These are phyloP conservation scores for Yarrowia bubula DNA, from an alignment of 805 yeast species.

Conservation along the genomic window DNA sequence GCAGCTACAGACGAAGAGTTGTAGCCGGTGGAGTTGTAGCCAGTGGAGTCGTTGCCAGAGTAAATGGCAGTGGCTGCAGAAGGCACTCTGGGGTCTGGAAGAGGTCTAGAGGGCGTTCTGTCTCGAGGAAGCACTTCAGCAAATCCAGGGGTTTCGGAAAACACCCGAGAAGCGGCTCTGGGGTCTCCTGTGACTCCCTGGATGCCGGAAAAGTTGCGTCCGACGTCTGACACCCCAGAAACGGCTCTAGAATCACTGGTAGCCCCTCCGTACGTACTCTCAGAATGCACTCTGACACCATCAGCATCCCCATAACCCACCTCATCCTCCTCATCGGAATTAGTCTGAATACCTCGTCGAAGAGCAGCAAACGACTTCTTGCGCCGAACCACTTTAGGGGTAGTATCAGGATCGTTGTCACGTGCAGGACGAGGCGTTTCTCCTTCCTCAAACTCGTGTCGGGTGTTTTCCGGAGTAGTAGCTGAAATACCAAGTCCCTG, in stretches of 20 bases:
- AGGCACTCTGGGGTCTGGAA: neutral
- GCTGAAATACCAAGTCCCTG: conserved; percentile 1
- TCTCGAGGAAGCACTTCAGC: neutral
- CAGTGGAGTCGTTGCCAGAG: neutral
- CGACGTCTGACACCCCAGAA: neutral
- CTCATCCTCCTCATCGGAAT: conserved; percentile 29
- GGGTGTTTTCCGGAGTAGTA: neutral
- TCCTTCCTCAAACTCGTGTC: neutral
- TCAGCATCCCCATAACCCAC: neutral
- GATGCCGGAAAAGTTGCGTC: neutral
- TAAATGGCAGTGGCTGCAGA: neutral
- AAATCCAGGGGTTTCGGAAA: neutral
- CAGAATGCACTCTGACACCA: neutral
- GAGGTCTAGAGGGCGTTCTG: neutral
- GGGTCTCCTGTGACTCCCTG: conserved; percentile 13
- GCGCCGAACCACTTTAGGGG: conserved; percentile 11
- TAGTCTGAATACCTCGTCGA: conserved; percentile 33
- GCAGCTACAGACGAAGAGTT: conserved; percentile 3
- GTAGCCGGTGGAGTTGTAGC: neutral
- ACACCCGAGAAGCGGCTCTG: neutral
- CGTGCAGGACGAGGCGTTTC: neutral
- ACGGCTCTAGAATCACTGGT: neutral
- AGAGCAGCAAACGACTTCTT: conserved; percentile 24
- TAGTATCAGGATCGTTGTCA: neutral
- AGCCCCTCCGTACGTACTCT: neutral